A percentile compares a stretch with the other conserved stretches of the same genome.
These are phyloP conservation scores for Lablab purpureus DNA, from an alignment of 306 rosid genomes.

Conservation along the genomic window DNA sequence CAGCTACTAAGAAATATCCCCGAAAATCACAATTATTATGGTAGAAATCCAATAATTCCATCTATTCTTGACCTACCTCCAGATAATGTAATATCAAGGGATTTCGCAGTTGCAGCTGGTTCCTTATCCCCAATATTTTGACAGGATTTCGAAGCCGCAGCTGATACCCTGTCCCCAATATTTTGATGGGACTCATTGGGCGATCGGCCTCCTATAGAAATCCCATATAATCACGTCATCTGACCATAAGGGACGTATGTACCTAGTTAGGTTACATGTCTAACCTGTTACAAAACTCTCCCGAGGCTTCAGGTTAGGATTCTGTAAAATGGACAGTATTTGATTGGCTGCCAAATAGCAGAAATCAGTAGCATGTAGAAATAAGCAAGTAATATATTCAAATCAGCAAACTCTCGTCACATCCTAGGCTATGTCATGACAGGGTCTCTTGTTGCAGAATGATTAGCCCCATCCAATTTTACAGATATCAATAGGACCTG, in stretches of 20 bases:
- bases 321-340: conserved; percentile 78
- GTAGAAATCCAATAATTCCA: conserved; percentile 36
- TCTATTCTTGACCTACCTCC: conserved; percentile 55
- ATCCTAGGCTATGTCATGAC: conserved; percentile 27
- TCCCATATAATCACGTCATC: conserved; percentile 44
- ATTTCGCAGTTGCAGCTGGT: conserved; percentile 38
- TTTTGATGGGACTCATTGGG: conserved; percentile 44
- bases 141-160: conserved; percentile 35
- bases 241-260: conserved; percentile 41
- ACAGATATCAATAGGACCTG: conserved; percentile 14
- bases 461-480: conserved; percentile 33
- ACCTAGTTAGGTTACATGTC: conserved; percentile 33
- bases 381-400: conserved; percentile 31
- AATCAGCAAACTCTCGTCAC: conserved; percentile 31
- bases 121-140: conserved; percentile 42
- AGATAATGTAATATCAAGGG: conserved; percentile 42
- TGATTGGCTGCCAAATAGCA: conserved; percentile 67
- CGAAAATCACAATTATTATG: background rate
- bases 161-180: conserved; percentile 33
- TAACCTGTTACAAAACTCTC: conserved; percentile 48
- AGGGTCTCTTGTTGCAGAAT: conserved; percentile 8
- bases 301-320: conserved; percentile 48
- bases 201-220: conserved; percentile 47
- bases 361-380: conserved; percentile 33
- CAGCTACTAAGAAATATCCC: conserved; percentile 1